These are phyloP conservation scores for Astrothelium macrocarpum DNA, from an alignment of 495 filamentous ascomycete genomes.

Conservation along the genomic window DNA sequence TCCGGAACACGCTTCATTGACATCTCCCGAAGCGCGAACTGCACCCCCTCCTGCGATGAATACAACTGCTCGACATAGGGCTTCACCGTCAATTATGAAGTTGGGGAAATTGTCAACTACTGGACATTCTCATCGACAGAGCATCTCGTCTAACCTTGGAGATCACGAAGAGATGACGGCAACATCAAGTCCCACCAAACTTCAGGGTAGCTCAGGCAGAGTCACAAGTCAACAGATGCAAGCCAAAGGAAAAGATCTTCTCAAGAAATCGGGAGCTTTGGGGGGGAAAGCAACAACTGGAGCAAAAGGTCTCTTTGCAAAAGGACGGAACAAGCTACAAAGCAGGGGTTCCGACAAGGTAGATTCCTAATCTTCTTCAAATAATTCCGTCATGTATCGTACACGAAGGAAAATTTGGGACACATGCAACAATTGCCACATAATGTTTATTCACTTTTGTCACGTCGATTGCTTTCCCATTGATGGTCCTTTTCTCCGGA, in stretches of 20 bases:
- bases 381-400: neutral
- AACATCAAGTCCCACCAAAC: neutral
- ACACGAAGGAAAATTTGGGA: neutral
- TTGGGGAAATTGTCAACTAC: conserved; percentile 34
- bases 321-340: conserved; percentile 38
- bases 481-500: neutral
- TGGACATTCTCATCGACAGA: neutral
- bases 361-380: conserved; percentile 49
- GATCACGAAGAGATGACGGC: neutral
- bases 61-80: neutral
- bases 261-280: conserved; percentile 66
- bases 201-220: neutral
- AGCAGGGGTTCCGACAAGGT: conserved; percentile 56
- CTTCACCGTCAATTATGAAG: conserved; percentile 25
- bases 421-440: neutral
- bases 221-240: conserved; percentile 30
- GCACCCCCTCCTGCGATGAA: neutral
- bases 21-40: conserved; percentile 19
- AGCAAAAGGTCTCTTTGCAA: conserved; percentile 78
- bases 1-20: conserved; percentile 43
- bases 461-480: neutral
- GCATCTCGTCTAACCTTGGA: neutral
- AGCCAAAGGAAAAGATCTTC: conserved; percentile 70
- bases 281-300: conserved; percentile 64
- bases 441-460: neutral